These are phyloP conservation scores for Gossypium arboreum DNA, from an alignment of 345 rosid genomes.

Conservation along the genomic window DNA sequence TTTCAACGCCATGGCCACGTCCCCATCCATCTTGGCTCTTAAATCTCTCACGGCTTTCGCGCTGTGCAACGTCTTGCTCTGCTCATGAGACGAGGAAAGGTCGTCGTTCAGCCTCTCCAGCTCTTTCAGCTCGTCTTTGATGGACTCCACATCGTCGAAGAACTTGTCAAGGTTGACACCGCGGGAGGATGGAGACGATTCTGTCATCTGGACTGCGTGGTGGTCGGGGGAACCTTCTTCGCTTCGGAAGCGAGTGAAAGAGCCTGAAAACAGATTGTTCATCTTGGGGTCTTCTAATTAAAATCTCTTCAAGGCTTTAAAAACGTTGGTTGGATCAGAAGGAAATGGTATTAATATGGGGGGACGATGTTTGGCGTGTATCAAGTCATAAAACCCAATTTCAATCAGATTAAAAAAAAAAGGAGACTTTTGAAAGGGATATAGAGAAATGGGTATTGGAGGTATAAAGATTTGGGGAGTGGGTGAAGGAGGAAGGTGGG, in stretches of 20 bases:
- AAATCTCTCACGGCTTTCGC: constrained; percentile 76
- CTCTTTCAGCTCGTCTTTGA: constrained; percentile 70
- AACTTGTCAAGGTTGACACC: constrained; percentile 79
- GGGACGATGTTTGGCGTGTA: background rate
- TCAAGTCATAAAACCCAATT: background rate
- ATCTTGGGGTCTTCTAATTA: constrained; percentile 19
- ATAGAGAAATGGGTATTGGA: background rate
- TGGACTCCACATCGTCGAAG: constrained; percentile 76
- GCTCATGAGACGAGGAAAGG: constrained; percentile 75
- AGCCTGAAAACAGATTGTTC: constrained; percentile 80
- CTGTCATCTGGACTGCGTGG: constrained; percentile 30
- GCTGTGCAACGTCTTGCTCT: constrained; percentile 82
- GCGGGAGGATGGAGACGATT: constrained; percentile 14
- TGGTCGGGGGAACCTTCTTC: constrained; percentile 41
- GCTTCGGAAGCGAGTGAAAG: constrained; percentile 57
- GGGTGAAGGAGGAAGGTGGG: background rate
- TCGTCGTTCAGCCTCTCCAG: constrained; percentile 54
- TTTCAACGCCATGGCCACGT: constrained; percentile 68
- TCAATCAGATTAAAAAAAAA: too few relatives aligned
- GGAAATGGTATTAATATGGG: background rate
- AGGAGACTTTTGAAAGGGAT: background rate
- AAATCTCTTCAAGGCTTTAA: background rate
- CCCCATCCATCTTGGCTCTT: constrained; percentile 75
- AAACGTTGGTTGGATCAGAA: background rate
- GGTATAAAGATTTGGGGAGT: background rate